These are phyloP conservation scores for Penicillium sp. DNA, from an alignment of 2,329 filamentous ascomycete genomes.

Conservation along the genomic window DNA sequence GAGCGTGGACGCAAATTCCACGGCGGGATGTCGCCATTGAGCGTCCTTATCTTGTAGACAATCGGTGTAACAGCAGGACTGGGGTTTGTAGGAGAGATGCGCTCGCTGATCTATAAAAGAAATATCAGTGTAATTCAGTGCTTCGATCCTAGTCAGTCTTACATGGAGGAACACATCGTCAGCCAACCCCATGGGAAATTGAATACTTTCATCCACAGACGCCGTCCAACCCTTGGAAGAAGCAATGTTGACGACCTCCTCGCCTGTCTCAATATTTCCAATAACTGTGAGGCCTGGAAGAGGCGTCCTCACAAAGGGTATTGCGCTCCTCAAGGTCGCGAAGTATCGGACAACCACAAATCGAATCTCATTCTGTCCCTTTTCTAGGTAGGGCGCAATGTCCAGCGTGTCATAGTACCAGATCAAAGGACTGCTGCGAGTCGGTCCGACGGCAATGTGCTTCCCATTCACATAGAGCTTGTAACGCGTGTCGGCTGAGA, in stretches of 20 bases:
- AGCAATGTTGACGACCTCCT: constrained; percentile 11
- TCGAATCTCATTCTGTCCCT: constrained; percentile 21
- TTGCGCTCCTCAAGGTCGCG: constrained; percentile 22
- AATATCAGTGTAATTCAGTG: neutral
- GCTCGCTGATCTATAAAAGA: constrained; percentile 21
- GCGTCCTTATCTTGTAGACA: constrained; percentile 29
- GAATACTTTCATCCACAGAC: constrained; percentile 16
- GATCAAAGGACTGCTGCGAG: constrained; percentile 32
- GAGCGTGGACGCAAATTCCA: constrained; percentile 39
- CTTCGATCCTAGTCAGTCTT: constrained; percentile 1
- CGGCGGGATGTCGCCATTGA: constrained; percentile 40
- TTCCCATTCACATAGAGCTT: constrained; percentile 42
- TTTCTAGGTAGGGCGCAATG: constrained; percentile 21
- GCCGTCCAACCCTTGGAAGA: constrained; percentile 16
- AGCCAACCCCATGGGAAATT: constrained; percentile 24
- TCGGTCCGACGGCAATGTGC: constrained; percentile 37
- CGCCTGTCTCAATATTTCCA: constrained; percentile 17
- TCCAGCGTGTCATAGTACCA: constrained; percentile 34
- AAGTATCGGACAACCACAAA: constrained; percentile 29
- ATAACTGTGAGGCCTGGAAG: constrained; percentile 28
- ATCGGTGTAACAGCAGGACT: constrained; percentile 12
- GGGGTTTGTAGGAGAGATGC: constrained; percentile 5
- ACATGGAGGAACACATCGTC: constrained; percentile 46
- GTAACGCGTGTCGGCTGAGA: constrained; percentile 45
- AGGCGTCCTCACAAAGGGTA: constrained; percentile 29